These are phyloP conservation scores for Barnettozyma salicaria DNA, from an alignment of 805 yeast genomes.

Conservation along the genomic window DNA sequence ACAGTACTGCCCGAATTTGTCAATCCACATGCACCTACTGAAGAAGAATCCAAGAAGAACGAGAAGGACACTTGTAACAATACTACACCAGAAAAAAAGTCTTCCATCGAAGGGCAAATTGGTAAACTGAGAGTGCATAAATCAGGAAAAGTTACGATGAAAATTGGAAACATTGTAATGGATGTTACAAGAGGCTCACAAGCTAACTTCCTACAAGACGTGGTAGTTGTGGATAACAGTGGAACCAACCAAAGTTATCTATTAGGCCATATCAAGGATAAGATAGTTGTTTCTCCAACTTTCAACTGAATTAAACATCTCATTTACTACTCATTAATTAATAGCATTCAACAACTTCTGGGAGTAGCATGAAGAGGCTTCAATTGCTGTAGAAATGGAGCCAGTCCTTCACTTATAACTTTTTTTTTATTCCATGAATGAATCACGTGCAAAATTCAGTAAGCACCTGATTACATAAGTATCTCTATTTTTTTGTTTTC, in stretches of 20 bases:
- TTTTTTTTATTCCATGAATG: too few species aligned
- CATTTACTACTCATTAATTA: too few species aligned
- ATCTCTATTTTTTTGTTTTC: not conserved
- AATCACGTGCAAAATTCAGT: too few species aligned
- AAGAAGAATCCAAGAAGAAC: constrained; percentile 9
- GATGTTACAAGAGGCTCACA: constrained; percentile 70
- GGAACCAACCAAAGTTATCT: constrained; percentile 37
- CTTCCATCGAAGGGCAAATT: constrained; percentile 46
- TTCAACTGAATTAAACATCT: constrained; percentile 19
- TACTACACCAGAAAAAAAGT: constrained; percentile 2
- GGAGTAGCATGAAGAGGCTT: too few species aligned
- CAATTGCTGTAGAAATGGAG: too few species aligned
- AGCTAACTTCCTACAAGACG: constrained; percentile 65
- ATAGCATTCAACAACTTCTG: too few species aligned
- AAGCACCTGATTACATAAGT: not conserved
- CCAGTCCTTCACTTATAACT: too few species aligned
- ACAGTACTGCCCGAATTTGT: constrained; percentile 32
- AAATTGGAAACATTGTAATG: constrained; percentile 62
- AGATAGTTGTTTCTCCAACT: constrained; percentile 55
- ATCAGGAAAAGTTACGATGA: constrained; percentile 76
- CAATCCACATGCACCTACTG: constrained; percentile 12
- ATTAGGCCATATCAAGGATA: constrained; percentile 51
- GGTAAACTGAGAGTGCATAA: constrained; percentile 74
- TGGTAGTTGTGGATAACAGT: constrained; percentile 44
- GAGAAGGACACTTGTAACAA: constrained; percentile 5